Conservation (phyloP, 1,284 basidiomycete genomes). For the Cryptococcus sp. region DNA sequence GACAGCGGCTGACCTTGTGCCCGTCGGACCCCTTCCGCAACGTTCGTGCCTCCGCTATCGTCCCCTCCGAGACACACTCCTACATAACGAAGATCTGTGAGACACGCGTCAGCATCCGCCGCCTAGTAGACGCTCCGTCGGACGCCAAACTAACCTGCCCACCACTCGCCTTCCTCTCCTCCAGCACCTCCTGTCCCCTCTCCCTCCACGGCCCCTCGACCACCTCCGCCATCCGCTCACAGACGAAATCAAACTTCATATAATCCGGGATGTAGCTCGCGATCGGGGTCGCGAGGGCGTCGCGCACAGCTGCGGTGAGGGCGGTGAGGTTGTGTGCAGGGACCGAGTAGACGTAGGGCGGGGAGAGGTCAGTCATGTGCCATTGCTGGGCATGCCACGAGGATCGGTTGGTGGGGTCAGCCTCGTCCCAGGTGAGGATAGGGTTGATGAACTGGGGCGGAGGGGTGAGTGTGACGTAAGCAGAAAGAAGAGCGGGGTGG, state of each 20-base stretch:
- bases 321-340: slow-evolving; percentile 31
- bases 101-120: too few relatives aligned
- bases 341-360: slow-evolving; percentile 52
- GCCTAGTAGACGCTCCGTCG: too few relatives aligned
- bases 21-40: too few relatives aligned
- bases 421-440: slow-evolving; percentile 43
- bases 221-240: slow-evolving; percentile 21
- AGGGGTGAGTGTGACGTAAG: neutral
- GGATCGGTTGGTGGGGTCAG: slow-evolving; percentile 37
- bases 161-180: slow-evolving; percentile 18
- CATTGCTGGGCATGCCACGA: slow-evolving; percentile 49
- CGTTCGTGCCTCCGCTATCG: too few relatives aligned
- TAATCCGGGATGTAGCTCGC: slow-evolving; percentile 28
- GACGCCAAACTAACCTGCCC: slow-evolving; percentile 11
- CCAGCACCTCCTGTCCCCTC: slow-evolving; percentile 21
- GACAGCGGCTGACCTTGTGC: too few relatives aligned
- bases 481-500: too few relatives aligned
- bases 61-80: too few relatives aligned
- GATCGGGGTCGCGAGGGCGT: slow-evolving; percentile 32
- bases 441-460: slow-evolving; percentile 51
- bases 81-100: too few relatives aligned
- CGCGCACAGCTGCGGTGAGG: slow-evolving; percentile 24
- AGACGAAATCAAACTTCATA: slow-evolving; percentile 27
- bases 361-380: slow-evolving; percentile 36
- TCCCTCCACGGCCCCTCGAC: slow-evolving; percentile 32